Evolutionary conservation across 192 early-diverging fungal genomes (phyloP).

Genomic region (Mortierella alpina): DNA sequence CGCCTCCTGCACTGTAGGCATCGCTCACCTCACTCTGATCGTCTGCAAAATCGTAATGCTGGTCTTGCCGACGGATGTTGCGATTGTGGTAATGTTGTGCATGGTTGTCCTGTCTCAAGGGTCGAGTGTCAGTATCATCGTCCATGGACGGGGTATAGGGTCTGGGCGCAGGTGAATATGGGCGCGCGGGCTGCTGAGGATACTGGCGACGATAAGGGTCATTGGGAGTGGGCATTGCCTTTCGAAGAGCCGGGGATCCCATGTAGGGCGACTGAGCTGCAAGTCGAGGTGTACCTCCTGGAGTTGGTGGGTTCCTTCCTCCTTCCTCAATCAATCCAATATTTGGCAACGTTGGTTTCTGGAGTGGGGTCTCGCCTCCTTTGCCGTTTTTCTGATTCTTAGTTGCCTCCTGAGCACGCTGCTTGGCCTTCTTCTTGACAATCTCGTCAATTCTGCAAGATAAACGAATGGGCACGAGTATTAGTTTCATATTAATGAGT

Average conservation of each 20-base stretch:
- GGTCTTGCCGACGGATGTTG: constrained; percentile 36
- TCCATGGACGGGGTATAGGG: constrained; percentile 45
- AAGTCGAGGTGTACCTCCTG: constrained; percentile 27
- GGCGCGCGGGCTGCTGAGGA: constrained; percentile 37
- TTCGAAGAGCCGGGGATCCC: constrained; percentile 42
- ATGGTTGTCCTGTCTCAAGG: constrained; percentile 48
- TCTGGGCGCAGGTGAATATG: constrained; percentile 40
- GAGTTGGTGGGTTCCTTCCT: constrained; percentile 15
- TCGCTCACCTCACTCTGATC: constrained; percentile 46
- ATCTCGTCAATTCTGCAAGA: constrained; percentile 64
- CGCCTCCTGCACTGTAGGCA: constrained; percentile 28
- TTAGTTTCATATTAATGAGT: constrained; percentile 69
- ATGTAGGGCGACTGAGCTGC: constrained; percentile 30
- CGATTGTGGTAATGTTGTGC: constrained; percentile 50
- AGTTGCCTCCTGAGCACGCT: constrained; percentile 51
- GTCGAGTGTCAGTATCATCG: constrained; percentile 40
- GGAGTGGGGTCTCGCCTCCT: constrained; percentile 27
- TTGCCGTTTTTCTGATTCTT: constrained; percentile 28
- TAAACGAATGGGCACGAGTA: constrained; percentile 6
- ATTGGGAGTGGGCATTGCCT: constrained; percentile 32
- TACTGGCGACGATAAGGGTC: constrained; percentile 48
- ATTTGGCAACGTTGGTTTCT: constrained; percentile 52
- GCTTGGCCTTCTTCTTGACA: constrained; percentile 59
- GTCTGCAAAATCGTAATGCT: constrained; percentile 42
- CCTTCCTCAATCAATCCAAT: constrained; percentile 46